Percentiles rank a stretch among this genome's conserved stretches.
Evolutionary conservation across 768 basidiomycete species (phyloP).

Genomic region (Tremella mesenterica): DNA sequence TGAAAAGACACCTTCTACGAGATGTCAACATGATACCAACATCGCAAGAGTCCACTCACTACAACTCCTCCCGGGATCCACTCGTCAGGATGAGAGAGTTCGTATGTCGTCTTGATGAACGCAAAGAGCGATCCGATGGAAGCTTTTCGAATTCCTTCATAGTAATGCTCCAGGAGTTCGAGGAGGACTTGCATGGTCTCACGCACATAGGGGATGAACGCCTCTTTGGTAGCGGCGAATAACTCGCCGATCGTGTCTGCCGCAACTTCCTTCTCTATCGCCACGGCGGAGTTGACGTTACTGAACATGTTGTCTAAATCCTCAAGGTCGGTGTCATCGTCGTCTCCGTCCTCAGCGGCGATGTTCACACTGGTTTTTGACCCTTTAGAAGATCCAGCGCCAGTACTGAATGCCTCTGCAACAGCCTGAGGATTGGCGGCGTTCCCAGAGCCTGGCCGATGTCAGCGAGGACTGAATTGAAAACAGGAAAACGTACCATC

Average conservation of each 20-base stretch:
- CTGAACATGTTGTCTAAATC: conserved; percentile 52
- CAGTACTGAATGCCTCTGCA: conserved; percentile 52
- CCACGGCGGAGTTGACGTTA: conserved; percentile 89
- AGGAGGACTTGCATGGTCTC: conserved; percentile 63
- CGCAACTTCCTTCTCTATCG: conserved; percentile 98
- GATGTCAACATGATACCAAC: neutral
- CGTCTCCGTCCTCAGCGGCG: conserved; percentile 56
- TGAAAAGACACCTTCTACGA: conserved; percentile 44
- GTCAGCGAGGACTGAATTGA: neutral
- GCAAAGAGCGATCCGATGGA: conserved; percentile 79
- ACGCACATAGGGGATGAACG: conserved; percentile 90
- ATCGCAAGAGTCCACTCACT: conserved; percentile 47
- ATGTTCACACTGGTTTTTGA: conserved; percentile 56
- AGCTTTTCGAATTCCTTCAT: conserved; percentile 94
- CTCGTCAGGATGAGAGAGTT: conserved; percentile 67
- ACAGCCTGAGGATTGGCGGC: conserved; percentile 30
- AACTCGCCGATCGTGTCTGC: conserved; percentile 89
- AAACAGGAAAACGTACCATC: conserved; percentile 14
- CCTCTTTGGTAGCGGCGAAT: conserved; percentile 67
- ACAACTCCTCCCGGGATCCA: conserved; percentile 68
- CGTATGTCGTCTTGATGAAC: conserved; percentile 83
- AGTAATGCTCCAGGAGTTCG: conserved; percentile 75
- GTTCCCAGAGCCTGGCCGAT: conserved; percentile 48
- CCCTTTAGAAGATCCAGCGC: conserved; percentile 49
- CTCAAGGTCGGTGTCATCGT: conserved; percentile 65